Evolutionary conservation across 768 basidiomycete species (phyloP), one percentile per base, ranked within the genome.

Genomic region (Trametes gibbosa): DNA sequence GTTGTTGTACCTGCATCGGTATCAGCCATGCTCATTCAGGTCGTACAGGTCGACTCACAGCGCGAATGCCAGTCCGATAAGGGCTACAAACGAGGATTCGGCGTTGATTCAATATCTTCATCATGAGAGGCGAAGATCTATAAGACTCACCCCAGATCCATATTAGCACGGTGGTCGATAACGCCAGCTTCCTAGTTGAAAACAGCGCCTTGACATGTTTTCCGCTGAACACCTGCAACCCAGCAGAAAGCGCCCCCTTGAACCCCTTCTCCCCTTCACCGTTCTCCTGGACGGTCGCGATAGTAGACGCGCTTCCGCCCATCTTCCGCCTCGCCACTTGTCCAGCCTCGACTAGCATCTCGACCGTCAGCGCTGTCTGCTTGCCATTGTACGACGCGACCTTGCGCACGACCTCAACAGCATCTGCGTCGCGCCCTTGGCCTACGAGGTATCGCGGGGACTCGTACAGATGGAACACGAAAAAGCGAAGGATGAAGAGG

Each of bases 11-110:
- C 77, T 79, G 42, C 12, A 32, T 9, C 13, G 13, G 2, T 4
- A 48, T 56, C 47, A 50, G 46, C 24, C 10, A 39, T 13, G 16
- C 13, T 5, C 37, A 39, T 14, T 39, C 10, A 39, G 10, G 16
- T 39, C 4, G 13, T 17, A 14, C 5, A 4, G n/a, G 41, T 50
- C 7, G 6, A 66, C 77, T 71, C 62, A 85, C 74, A 90, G 70
- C 13, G 88, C 86, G 59, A 84, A 89, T 0, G 87, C 88, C 10
- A 90, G 77, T 6, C 88, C 89, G 53, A 91, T 90, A 49, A 90
- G 75, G 0, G 82, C 87, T 87, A 27, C 23, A 8, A 17, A 19
- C n/a, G 4, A 14, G 46, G 8, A 6, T 12, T n/a, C n/a, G n/a
- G n/a, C 3, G 24, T 9, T 6, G 9, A 32, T 7, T 8, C 21